Percentiles rank a stretch among this genome's conserved stretches.
Conservation (phyloP, 352 stramenopile species). For the Pythium grandisporangium region DNA sequence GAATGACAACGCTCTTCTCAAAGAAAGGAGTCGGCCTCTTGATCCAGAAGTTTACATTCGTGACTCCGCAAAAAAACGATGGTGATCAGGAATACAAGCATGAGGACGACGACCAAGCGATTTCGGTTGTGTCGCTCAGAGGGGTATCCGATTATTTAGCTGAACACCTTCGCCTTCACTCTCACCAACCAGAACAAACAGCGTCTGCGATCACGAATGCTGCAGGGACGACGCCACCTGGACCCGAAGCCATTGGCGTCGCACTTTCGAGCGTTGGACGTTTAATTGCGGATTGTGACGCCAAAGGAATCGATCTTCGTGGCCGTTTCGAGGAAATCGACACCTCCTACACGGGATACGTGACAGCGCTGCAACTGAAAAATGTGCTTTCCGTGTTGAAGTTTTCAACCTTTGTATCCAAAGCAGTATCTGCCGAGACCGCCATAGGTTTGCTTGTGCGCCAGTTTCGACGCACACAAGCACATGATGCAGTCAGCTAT, state of each 20-base stretch:
- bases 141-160: not conserved
- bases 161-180: too few species aligned
- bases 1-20: slow-evolving; percentile 28
- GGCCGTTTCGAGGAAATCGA: slow-evolving; percentile 45
- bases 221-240: too few species aligned
- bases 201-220: not conserved
- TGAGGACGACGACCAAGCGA: slow-evolving; percentile 1
- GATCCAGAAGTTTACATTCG: slow-evolving; percentile 24
- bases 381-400: slow-evolving; percentile 27
- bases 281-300: slow-evolving; percentile 25
- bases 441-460: slow-evolving; percentile 45
- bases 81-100: slow-evolving; percentile 1
- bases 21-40: slow-evolving; percentile 25
- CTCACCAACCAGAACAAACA: too few species aligned
- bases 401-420: slow-evolving; percentile 12
- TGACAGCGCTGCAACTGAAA: slow-evolving; percentile 48
- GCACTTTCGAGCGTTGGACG: slow-evolving; percentile 6
- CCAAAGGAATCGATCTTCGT: slow-evolving; percentile 31
- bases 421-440: slow-evolving; percentile 15
- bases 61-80: too few species aligned
- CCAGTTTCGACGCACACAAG: slow-evolving; percentile 24
- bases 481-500: slow-evolving; percentile 29
- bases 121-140: slow-evolving; percentile 3
- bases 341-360: slow-evolving; percentile 22
- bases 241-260: not conserved